Evolutionary conservation across 2,329 filamentous ascomycete species (phyloP).

Genomic region (Trichoderma aggressivum): DNA sequence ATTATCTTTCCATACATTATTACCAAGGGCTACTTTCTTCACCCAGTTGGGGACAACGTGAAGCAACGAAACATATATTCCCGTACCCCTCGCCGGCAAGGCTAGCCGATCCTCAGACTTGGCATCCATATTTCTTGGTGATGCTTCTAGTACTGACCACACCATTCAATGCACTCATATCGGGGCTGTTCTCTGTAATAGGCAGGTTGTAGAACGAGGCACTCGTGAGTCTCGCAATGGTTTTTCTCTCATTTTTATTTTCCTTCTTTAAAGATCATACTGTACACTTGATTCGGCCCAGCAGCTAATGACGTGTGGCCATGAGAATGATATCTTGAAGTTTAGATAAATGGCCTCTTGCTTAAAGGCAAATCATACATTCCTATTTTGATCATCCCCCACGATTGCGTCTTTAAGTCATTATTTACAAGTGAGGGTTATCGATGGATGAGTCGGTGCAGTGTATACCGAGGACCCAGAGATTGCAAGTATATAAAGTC

Average conservation of each 20-base stretch:
- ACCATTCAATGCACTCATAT: background rate
- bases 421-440: background rate
- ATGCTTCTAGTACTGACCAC: background rate
- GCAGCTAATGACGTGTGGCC: background rate
- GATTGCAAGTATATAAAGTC: constrained; percentile 4
- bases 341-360: background rate
- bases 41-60: background rate
- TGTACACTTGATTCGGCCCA: background rate
- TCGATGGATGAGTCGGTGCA: background rate
- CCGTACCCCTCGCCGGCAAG: background rate
- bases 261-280: background rate
- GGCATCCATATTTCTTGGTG: background rate
- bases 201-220: background rate
- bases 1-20: background rate
- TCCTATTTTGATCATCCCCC: background rate
- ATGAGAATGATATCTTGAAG: background rate
- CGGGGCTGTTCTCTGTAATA: background rate
- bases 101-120: background rate
- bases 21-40: too few species aligned
- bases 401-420: background rate
- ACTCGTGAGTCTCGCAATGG: background rate
- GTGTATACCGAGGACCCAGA: background rate
- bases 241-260: background rate
- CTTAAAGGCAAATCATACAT: background rate
- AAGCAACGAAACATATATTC: background rate